A percentile compares a stretch with the other conserved stretches of the same genome.
These are phyloP conservation scores for Tetrapisispora nanseiensis DNA, from an alignment of 805 yeast genomes.

Conservation along the genomic window DNA sequence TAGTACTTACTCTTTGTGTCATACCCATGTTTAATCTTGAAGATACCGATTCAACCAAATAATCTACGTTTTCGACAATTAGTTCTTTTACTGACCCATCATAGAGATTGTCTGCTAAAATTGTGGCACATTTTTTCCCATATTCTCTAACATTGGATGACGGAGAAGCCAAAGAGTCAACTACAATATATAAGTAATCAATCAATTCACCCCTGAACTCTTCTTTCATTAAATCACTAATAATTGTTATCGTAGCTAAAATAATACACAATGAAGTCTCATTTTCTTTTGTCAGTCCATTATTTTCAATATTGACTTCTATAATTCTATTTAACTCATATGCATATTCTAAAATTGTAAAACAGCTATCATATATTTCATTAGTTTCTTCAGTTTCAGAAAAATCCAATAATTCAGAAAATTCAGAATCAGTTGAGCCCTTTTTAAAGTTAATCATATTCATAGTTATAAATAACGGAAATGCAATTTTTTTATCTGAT, in stretches of 20 bases:
- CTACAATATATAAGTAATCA: constrained; percentile 61
- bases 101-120: constrained; percentile 44
- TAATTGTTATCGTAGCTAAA: constrained; percentile 12
- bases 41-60: constrained; percentile 71
- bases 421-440: too few relatives aligned
- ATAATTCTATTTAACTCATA: constrained; percentile 34
- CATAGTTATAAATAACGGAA: constrained; percentile 33
- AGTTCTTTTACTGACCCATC: constrained; percentile 46
- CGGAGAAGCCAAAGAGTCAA: constrained; percentile 59
- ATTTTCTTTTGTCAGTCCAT: constrained; percentile 10
- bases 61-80: constrained; percentile 64
- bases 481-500: constrained; percentile 8
- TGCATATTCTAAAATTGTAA: constrained; percentile 31
- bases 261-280: constrained; percentile 17
- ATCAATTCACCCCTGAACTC: constrained; percentile 49
- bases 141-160: constrained; percentile 36
- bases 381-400: constrained; percentile 3
- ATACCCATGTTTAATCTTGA: constrained; percentile 56
- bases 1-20: constrained; percentile 63
- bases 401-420: constrained; percentile 7
- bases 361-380: constrained; percentile 17
- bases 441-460: constrained; percentile 15
- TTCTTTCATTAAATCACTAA: constrained; percentile 15
- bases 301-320: constrained; percentile 13
- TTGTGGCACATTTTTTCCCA: constrained; percentile 43